Percentiles rank a stretch among this genome's conserved stretches.
Evolutionary conservation across 2,329 filamentous ascomycete species (phyloP).

Genomic region (Meredithiella fracta): DNA sequence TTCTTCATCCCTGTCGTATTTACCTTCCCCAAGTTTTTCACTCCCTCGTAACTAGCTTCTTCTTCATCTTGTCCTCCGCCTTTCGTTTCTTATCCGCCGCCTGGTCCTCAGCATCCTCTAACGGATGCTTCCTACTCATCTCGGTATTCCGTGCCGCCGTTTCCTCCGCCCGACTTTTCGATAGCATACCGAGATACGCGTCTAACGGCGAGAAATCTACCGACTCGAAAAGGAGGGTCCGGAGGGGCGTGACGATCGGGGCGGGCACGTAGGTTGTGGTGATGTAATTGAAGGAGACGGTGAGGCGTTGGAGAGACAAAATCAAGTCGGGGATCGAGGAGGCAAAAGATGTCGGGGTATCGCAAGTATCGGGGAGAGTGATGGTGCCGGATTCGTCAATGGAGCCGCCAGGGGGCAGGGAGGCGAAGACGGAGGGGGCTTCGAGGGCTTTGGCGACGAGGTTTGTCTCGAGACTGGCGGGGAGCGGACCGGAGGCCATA

Average conservation of each 20-base stretch:
- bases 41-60: slow-evolving; percentile 53
- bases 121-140: slow-evolving; percentile 50
- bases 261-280: slow-evolving; percentile 42
- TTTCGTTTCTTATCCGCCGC: slow-evolving; percentile 67
- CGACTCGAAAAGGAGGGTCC: slow-evolving; percentile 24
- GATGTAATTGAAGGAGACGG: slow-evolving; percentile 49
- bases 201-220: slow-evolving; percentile 57
- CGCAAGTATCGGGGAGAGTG: slow-evolving; percentile 19
- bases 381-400: slow-evolving; percentile 23
- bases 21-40: slow-evolving; percentile 74
- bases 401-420: background rate
- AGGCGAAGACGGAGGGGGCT: slow-evolving; percentile 47
- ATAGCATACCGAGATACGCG: slow-evolving; percentile 49
- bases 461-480: slow-evolving; percentile 67
- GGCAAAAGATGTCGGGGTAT: slow-evolving; percentile 16
- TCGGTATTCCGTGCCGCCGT: slow-evolving; percentile 51
- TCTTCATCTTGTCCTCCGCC: slow-evolving; percentile 78
- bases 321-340: slow-evolving; percentile 26
- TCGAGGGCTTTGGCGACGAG: slow-evolving; percentile 66
- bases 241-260: slow-evolving; percentile 27
- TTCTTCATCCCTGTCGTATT: slow-evolving; percentile 93
- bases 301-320: slow-evolving; percentile 43
- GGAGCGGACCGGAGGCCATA: slow-evolving; percentile 50
- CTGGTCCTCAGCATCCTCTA: slow-evolving; percentile 48
- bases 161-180: slow-evolving; percentile 54